phyloP scores from a whole-genome alignment of 805 yeast genomes.

The Deakozyma indianensis region DNA sequence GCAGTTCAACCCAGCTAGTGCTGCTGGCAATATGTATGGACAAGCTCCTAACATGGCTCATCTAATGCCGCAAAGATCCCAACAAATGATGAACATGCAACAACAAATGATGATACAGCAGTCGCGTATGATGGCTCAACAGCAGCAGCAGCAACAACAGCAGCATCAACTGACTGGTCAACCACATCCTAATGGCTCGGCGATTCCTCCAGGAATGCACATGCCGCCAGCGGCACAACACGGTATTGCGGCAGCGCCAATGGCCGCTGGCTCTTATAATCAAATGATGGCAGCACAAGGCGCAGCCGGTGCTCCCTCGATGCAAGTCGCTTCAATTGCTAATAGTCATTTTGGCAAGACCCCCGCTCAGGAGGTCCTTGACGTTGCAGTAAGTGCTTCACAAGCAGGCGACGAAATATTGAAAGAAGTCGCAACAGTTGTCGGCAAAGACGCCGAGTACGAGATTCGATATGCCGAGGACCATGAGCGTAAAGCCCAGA shows the following conservation, averaged over 20 bases:
- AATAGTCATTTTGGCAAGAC: background rate
- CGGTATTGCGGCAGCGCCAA: no score
- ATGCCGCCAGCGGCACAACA: background rate
- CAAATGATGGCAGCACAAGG: no score
- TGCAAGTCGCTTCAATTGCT: no score
- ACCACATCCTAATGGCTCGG: background rate
- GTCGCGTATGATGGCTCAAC: slow-evolving; percentile 4
- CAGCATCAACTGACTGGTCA: background rate
- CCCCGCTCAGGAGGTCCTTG: background rate
- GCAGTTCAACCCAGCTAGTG: background rate
- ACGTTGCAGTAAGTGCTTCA: slow-evolving; percentile 7
- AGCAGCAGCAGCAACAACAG: slow-evolving; percentile 9
- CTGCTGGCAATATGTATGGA: background rate
- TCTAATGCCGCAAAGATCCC: slow-evolving; percentile 9
- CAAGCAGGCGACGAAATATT: slow-evolving; percentile 18
- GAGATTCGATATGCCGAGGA: slow-evolving; percentile 16
- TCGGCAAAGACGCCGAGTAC: slow-evolving; percentile 14
- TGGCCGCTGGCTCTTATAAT: no score
- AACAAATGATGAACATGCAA: slow-evolving; percentile 9
- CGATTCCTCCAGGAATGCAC: background rate
- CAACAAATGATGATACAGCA: slow-evolving; percentile 8
- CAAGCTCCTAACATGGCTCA: background rate
- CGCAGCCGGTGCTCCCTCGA: no score
- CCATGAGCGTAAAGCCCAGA: slow-evolving; percentile 15
- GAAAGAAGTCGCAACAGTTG: slow-evolving; percentile 1